Percentiles rank a stretch among this genome's conserved stretches.
Evolutionary conservation across 2,329 filamentous ascomycete species (phyloP).

Genomic region (Aspergillus latus): DNA sequence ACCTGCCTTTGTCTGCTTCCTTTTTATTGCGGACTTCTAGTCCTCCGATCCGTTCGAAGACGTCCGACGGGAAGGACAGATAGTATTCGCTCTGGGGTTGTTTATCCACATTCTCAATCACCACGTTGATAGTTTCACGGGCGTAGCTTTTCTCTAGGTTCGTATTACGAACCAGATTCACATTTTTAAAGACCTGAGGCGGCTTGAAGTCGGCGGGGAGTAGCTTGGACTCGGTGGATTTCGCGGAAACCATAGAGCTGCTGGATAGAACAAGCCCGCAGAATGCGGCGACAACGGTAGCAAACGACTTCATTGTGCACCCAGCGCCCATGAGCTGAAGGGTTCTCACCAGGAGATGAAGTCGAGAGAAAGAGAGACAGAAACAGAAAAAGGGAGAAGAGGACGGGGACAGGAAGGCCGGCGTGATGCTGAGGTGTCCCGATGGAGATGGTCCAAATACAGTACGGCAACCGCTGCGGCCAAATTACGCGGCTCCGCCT

Average conservation of each 20-base stretch:
- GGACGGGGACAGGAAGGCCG: slow-evolving; percentile 14
- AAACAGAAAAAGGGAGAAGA: slow-evolving; percentile 1
- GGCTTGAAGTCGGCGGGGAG: slow-evolving; percentile 66
- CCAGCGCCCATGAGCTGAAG: slow-evolving; percentile 25
- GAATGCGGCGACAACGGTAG: slow-evolving; percentile 36
- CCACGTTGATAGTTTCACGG: slow-evolving; percentile 88
- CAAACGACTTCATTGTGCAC: slow-evolving; percentile 42
- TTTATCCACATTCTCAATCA: slow-evolving; percentile 82
- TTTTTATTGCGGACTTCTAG: slow-evolving; percentile 94
- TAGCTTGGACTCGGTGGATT: slow-evolving; percentile 32
- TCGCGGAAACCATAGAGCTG: slow-evolving; percentile 35
- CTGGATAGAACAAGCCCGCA: slow-evolving; percentile 36
- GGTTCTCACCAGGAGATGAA: slow-evolving; percentile 22
- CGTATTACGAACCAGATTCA: slow-evolving; percentile 83
- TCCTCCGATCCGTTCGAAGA: slow-evolving; percentile 75
- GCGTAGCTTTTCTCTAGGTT: slow-evolving; percentile 92
- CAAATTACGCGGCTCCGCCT: slow-evolving; percentile 30
- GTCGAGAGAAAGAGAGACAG: slow-evolving; percentile 14
- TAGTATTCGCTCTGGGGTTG: slow-evolving; percentile 87
- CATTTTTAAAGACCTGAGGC: slow-evolving; percentile 89
- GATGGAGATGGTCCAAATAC: slow-evolving; percentile 20
- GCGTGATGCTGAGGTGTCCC: slow-evolving; percentile 42
- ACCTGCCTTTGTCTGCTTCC: slow-evolving; percentile 64
- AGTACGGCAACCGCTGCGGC: slow-evolving; percentile 38
- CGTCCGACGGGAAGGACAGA: slow-evolving; percentile 75